These are phyloP conservation scores for Russula foetens DNA, from an alignment of 768 basidiomycete genomes.

Conservation along the genomic window DNA sequence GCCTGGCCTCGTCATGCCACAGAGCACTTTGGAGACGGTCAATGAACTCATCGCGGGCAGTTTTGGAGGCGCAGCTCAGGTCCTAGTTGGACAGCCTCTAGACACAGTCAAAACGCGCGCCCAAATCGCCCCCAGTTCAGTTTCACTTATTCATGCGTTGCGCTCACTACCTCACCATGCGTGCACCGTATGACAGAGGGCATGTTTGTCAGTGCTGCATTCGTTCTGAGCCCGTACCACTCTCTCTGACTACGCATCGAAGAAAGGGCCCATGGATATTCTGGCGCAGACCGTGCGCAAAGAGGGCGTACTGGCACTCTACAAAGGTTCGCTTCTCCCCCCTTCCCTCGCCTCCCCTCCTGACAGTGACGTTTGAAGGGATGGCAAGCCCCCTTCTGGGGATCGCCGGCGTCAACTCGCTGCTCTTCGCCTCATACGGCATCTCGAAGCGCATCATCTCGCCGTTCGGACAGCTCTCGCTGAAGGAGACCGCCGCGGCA, in stretches of 20 bases:
- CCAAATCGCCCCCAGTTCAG: conserved; percentile 75
- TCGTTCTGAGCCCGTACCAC: neutral
- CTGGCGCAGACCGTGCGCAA: conserved; percentile 67
- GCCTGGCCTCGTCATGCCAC: conserved; percentile 1
- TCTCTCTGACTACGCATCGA: neutral
- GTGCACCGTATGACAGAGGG: conserved; percentile 42
- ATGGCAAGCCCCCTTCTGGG: conserved; percentile 90
- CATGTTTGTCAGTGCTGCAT: conserved; percentile 68
- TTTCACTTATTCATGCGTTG: conserved; percentile 12
- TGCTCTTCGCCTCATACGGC: conserved; percentile 90
- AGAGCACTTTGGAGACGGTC: conserved; percentile 39
- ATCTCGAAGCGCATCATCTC: conserved; percentile 74
- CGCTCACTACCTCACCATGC: conserved; percentile 3
- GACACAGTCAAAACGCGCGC: conserved; percentile 87
- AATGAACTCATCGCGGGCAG: conserved; percentile 86
- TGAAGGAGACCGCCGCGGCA: conserved; percentile 73
- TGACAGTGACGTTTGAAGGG: conserved; percentile 35
- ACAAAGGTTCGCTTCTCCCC: conserved; percentile 60
- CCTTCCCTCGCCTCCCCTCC: neutral
- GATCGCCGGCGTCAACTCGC: conserved; percentile 91
- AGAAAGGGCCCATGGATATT: conserved; percentile 96
- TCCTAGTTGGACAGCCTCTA: conserved; percentile 87
- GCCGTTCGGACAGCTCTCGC: conserved; percentile 77
- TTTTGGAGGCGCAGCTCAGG: conserved; percentile 89
- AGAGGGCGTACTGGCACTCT: conserved; percentile 89